These are phyloP conservation scores for Lasiodiplodia citricola DNA, from an alignment of 2,329 filamentous ascomycete species.

Conservation along the genomic window DNA sequence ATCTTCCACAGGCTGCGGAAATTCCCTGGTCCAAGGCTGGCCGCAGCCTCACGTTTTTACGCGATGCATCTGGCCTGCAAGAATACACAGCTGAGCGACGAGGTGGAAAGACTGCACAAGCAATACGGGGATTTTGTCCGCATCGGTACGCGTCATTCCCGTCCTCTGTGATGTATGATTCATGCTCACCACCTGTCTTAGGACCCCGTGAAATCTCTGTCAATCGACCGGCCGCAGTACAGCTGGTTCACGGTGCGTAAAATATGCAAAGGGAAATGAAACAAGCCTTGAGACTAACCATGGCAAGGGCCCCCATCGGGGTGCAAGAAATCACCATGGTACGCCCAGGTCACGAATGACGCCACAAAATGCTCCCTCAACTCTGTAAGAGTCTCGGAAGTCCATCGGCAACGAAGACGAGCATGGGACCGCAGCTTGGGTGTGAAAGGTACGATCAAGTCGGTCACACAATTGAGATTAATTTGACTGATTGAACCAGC, in stretches of 20 bases:
- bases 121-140: slow-evolving; percentile 25
- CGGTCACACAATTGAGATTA: not conserved
- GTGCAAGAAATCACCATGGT: slow-evolving; percentile 34
- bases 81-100: slow-evolving; percentile 1
- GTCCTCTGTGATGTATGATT: not conserved
- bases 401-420: slow-evolving; percentile 39
- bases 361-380: slow-evolving; percentile 36
- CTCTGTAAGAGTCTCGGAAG: slow-evolving; percentile 36
- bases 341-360: not conserved
- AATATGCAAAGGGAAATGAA: slow-evolving; percentile 30
- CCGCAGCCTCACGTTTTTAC: slow-evolving; percentile 9
- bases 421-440: slow-evolving; percentile 42
- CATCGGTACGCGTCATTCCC: not conserved
- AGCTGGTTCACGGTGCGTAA: slow-evolving; percentile 5
- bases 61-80: not conserved
- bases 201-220: slow-evolving; percentile 35
- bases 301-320: slow-evolving; percentile 44
- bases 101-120: slow-evolving; percentile 16
- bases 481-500: slow-evolving; percentile 23
- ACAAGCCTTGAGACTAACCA: slow-evolving; percentile 39
- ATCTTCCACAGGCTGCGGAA: slow-evolving; percentile 39
- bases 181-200: not conserved
- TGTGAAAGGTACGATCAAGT: slow-evolving; percentile 28
- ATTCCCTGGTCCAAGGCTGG: slow-evolving; percentile 15
- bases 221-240: slow-evolving; percentile 33